Base-by-base conservation (phyloP, 2,329 filamentous ascomycete species). In the Microdochium trichocladiopsis region DNA sequence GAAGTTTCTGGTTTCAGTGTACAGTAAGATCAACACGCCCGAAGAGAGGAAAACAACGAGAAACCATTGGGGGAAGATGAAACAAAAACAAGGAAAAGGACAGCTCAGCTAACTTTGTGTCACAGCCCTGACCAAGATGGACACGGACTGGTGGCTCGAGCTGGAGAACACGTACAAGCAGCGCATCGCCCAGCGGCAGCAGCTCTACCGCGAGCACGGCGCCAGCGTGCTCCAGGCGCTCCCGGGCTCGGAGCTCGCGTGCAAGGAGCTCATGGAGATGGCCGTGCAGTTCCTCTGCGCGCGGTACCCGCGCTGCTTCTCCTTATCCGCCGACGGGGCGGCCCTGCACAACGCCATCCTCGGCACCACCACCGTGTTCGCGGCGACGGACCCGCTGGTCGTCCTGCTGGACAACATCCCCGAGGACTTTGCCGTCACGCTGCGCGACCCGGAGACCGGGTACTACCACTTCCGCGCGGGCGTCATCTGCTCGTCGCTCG, bases 221-320 rank as follows among this genome's bases (percentile, higher is more conserved):
- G 74, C 75, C 10, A 69, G 73, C 3, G 82, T 95, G 2, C 75
- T 94, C 1, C 78, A 86, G 52, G 75, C 76, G 28, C 73, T 92
- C 0, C 88, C 88, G 0, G 89, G 89, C 1, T 86, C 86, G 0
- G 87, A 94, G 60, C 72, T 94, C 0, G 90, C 84, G 0, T 90
- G 86, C 64, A 91, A 90, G 63, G 90, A 95, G 61, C 73, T 94
- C 5, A 92, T 94, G 89, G 90, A 95, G 66, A 91, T 93, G 83
- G 78, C 76, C 2, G 59, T 95, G 3, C 88, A 93, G 57, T 95
- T 93, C 58, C 69, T 93, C n/a, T 88, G 83, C 55, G 77, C 82
- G 3, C 78, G 90, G 3, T 95, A 95, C 61, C 90, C 90, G 0
- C 78, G 84, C 5, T 84, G 87, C 58, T 95, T 95, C 66, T 72